Base-by-base conservation (phyloP, 2,329 filamentous ascomycete species). In the Seiridium unicorne region DNA sequence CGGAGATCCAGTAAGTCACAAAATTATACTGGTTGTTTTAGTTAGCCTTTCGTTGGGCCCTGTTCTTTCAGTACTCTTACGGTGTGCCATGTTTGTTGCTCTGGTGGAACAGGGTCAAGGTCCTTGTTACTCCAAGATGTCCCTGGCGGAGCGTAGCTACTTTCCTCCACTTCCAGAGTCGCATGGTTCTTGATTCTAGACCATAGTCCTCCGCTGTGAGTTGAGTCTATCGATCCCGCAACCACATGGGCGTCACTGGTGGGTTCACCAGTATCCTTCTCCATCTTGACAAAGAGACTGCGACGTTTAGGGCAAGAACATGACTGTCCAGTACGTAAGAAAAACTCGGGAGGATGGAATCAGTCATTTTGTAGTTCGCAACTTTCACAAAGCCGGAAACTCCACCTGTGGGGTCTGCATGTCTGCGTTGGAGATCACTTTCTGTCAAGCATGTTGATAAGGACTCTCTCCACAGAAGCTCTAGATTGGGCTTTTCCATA, bases 1-100 rank as follows among this genome's bases (percentile, higher is more conserved):
- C 64, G 10, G 63, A 65, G 13, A 66, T 66, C 65, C 64, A 66
- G 54, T 67, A 67, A 10, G 59, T 61, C 9, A 61, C 55, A 48
- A 61, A 61, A 40, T 61, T 60, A 35, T 48, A 51, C 53, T 48
- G 18, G 47, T 18, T 5, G 31, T 40, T 18, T 26, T 13, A 2
- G n/a, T 57, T 57, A 57, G 54, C 31, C 34, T 35, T 32, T 5
- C 34, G 3, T 4, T 3, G 8, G 32, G 6, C 3, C 3, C 32
- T 6, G 3, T 26, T 3, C 35, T n/a, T 3, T 13, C 8, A 38
- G 8, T 3, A n/a, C 11, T 6, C 46, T 36, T 58, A 57, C 55
- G 42, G 42, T 44, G 38, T 44, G 32, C 59, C 54, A 60, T 10
- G 59, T 57, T 40, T 61, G 59, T 13, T 18, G 13, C 55, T 61